Conservation (phyloP, 345 rosid species). For the Streptanthus diversifolius region DNA sequence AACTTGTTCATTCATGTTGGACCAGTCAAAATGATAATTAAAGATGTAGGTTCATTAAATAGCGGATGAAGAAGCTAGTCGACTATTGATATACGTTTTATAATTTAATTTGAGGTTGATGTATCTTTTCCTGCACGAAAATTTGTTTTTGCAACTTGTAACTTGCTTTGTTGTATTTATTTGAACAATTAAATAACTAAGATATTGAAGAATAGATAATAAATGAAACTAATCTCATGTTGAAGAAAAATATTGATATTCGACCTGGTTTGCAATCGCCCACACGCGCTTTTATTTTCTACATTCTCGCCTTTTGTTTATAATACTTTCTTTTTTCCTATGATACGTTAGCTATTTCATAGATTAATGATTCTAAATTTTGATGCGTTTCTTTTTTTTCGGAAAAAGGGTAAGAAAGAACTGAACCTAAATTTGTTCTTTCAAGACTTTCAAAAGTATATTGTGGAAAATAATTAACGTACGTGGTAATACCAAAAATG, state of each 20-base stretch:
- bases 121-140: not conserved
- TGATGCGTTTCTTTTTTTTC: not conserved
- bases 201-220: not conserved
- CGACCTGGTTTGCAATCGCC: not conserved
- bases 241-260: slow-evolving; percentile 23
- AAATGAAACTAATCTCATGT: not conserved
- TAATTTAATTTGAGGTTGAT: not conserved
- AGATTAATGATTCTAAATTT: not conserved
- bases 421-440: slow-evolving; percentile 1
- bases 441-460: not conserved
- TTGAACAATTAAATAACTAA: not conserved
- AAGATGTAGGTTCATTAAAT: too few relatives aligned
- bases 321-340: not conserved
- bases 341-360: not conserved
- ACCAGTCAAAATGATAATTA: too few relatives aligned
- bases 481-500: slow-evolving; percentile 14
- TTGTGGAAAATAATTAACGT: not conserved
- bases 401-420: slow-evolving; percentile 3
- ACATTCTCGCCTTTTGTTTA: not conserved
- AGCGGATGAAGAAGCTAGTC: too few relatives aligned
- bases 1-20: too few relatives aligned
- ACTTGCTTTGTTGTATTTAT: not conserved
- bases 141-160: not conserved
- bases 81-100: not conserved
- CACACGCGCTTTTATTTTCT: not conserved